Evolutionary conservation across 1,139 yeast genomes (phyloP), one percentile per base, ranked within the genome.

Genomic region (Candida anutae): DNA sequence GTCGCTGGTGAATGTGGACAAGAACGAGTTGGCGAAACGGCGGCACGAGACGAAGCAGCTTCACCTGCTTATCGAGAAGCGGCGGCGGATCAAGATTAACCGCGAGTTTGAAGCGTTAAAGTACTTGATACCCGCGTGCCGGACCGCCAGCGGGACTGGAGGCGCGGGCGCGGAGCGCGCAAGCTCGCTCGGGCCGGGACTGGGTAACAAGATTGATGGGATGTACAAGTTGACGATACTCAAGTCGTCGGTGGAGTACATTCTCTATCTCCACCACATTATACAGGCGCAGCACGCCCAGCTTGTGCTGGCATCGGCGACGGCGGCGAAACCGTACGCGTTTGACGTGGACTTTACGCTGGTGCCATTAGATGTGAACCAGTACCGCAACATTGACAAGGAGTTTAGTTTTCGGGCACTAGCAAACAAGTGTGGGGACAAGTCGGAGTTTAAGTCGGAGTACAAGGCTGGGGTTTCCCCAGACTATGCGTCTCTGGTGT

Each of bases 51-150:
- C 57, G 50, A 65, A 63, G 37, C 70, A 64, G 43, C 76, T 84
- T 18, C 94, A 83, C 50, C 76, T 85, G 5, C 77, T 80, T 25
- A 83, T 83, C 37, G 94, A 83, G 48, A 79, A 84, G 43, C 71
- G 85, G 42, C 64, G 94, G 40, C 60, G 94, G 32, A 69, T 78
- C 32, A 80, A 81, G 48, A 80, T 83, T 59, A 83, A 83, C 50
- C 62, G 88, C 33, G 93, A 83, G 50, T 83, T 82, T 48, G 93
- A 81, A 45, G 87, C 90, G 2, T 63, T 83, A 35, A 80, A 83
- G 46, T 76, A 69, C 42, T 56, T 83, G 28, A 77, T 83, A 13
- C 94, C 94, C 2, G 88, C 93, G 9, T 83, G 94, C 49, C 58
- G 81, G 22, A 52, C 56, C 16, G 58, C 65, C 14, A 38, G 43